phyloP scores from a whole-genome alignment of 192 early-diverging fungal genomes.

The Backusella psychrophila region DNA sequence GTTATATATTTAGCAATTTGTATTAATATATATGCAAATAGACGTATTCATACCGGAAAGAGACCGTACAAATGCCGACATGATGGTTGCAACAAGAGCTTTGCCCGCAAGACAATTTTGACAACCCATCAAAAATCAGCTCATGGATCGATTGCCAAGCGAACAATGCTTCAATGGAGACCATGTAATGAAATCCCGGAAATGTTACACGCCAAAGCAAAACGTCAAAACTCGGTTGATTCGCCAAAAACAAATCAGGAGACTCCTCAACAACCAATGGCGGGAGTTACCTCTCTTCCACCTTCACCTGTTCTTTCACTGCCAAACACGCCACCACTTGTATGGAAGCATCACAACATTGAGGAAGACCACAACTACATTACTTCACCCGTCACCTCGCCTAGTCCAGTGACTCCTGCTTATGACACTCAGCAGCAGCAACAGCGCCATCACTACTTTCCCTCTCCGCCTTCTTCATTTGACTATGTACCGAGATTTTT shows the following conservation, averaged over 20 bases:
- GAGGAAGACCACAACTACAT: background rate
- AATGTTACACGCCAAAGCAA: constrained; percentile 8
- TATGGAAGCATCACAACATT: background rate
- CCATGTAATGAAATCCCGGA: constrained; percentile 13
- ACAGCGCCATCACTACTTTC: background rate
- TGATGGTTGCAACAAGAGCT: constrained; percentile 43
- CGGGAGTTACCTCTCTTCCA: background rate
- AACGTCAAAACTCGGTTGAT: constrained; percentile 2
- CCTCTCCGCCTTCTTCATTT: background rate
- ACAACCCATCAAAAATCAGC: constrained; percentile 39
- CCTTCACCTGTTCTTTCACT: background rate
- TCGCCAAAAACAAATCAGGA: background rate
- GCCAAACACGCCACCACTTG: background rate
- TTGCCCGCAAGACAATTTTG: constrained; percentile 49
- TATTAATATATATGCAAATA: background rate
- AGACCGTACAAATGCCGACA: constrained; percentile 59
- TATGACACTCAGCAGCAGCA: background rate
- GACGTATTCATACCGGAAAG: constrained; percentile 71
- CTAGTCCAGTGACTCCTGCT: background rate
- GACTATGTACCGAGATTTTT: constrained; percentile 4
- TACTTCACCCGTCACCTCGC: background rate
- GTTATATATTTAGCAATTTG: constrained; percentile 4
- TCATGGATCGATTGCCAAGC: constrained; percentile 16
- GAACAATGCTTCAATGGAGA: constrained; percentile 9
- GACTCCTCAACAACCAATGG: background rate